Evolutionary conservation across 768 basidiomycete genomes (phyloP).

Genomic region (Trametes punicea): DNA sequence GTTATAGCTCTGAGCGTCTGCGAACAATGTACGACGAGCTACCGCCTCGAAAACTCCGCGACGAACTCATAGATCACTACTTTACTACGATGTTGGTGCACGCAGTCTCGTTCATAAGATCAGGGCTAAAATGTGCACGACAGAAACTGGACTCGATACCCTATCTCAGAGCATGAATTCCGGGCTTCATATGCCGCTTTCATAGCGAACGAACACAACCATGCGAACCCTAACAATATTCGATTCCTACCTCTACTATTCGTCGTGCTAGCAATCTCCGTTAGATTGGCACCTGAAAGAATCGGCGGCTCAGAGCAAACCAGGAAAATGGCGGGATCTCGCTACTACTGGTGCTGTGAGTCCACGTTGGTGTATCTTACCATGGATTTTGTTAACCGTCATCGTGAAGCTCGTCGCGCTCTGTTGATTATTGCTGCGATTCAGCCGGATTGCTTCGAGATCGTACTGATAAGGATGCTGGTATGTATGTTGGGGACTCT

Average conservation of each 20-base stretch:
- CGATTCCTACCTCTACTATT: conserved; percentile 90
- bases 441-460: conserved; percentile 87
- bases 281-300: conserved; percentile 79
- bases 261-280: conserved; percentile 86
- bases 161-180: conserved; percentile 83
- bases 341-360: conserved; percentile 96
- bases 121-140: neutral
- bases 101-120: conserved; percentile 19
- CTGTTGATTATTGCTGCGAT: conserved; percentile 91
- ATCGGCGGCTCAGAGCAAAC: conserved; percentile 77
- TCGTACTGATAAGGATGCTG: conserved; percentile 88
- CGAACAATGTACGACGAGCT: conserved; percentile 86
- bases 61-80: conserved; percentile 80
- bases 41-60: conserved; percentile 71
- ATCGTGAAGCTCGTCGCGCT: conserved; percentile 68
- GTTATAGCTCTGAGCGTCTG: conserved; percentile 87
- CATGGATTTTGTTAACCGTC: conserved; percentile 5
- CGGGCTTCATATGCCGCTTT: conserved; percentile 66
- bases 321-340: conserved; percentile 73
- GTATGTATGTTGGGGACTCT: conserved; percentile 31
- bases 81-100: conserved; percentile 62
- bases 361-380: conserved; percentile 14
- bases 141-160: conserved; percentile 94
- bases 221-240: conserved; percentile 68
- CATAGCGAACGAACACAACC: conserved; percentile 53